Evolutionary conservation across 495 filamentous ascomycete genomes (phyloP), one percentile per base, ranked within the genome.

Genomic region (Penicillium mononematosum): DNA sequence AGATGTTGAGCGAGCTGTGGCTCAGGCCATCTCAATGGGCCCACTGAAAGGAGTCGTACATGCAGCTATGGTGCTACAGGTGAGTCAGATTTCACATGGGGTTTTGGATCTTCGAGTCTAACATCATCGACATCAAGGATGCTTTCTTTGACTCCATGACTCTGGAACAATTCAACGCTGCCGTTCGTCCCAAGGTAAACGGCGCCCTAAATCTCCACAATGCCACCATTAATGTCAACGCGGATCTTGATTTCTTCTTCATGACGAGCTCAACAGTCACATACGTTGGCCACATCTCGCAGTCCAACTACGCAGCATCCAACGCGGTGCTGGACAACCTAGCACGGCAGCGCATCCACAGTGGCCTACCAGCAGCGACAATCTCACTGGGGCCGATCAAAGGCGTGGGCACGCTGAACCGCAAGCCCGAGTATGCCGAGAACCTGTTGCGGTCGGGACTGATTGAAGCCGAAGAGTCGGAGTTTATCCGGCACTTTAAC

Each of bases 121-220:
- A 24, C 22, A 24, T 24, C 29, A 19, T 47, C 25, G 27, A 11
- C 10, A 34, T 49, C 46, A 29, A 49, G 46, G 46, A 36, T 16
- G 16, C 45, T 5, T 31, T 47, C 25, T 47, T 47, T 9, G 25
- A 29, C 5, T n/a, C 24, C 6, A 47, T 47, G 45, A 47, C 45
- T 47, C 14, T 47, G 14, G 45, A 31, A n/a, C 45, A 47, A 47
- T 47, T 47, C 25, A 47, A 47, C n/a, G 17, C 24, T 31, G 45
- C 25, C 25, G 14, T 47, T 4, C 45, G 25, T 17, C 45, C 45
- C 16, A 47, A 47, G 16, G 25, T 47, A 2, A 4, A 31, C 12
- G 45, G 45, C 25, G 25, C 45, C 5, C 3, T 47, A 6, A 47
- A 47, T 12, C 25, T 47, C 0, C 45, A 47, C 6, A 31, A 47